phyloP scores from a whole-genome alignment of 2,329 filamentous ascomycete species.

The Hymenoscyphus fructigenus region DNA sequence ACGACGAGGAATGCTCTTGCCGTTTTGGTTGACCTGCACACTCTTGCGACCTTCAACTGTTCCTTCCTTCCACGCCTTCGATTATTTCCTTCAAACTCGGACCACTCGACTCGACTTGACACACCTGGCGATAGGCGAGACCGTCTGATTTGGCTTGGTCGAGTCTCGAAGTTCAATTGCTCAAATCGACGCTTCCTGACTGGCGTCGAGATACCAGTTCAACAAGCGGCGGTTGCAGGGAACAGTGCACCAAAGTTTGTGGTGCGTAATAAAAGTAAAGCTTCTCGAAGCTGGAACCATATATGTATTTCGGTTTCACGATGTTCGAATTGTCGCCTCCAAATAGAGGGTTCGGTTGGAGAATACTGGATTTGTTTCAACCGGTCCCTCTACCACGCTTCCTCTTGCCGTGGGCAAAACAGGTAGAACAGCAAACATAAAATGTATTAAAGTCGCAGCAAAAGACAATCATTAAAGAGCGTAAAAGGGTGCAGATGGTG shows the following conservation, averaged over 20 bases:
- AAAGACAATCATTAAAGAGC: slow-evolving; percentile 1
- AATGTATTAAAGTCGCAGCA: neutral
- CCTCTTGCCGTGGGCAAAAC: neutral
- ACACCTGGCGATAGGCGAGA: neutral
- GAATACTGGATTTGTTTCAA: slow-evolving; percentile 3
- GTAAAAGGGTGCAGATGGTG: neutral
- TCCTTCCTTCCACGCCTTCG: neutral
- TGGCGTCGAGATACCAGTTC: neutral
- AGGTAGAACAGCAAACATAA: neutral
- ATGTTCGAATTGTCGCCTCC: neutral
- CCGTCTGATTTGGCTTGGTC: neutral
- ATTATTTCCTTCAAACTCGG: neutral
- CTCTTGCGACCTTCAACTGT: neutral
- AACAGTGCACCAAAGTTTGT: neutral
- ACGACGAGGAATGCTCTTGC: slow-evolving; percentile 7
- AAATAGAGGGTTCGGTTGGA: neutral
- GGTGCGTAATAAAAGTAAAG: neutral
- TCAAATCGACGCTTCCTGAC: neutral
- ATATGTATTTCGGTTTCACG: neutral
- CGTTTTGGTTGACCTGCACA: neutral
- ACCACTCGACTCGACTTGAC: neutral
- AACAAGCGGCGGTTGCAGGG: neutral
- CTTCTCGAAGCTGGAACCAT: neutral
- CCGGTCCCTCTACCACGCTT: neutral
- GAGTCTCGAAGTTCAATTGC: neutral